Conservation (phyloP, 306 rosid genomes). For the Cucurbita pepo region DNA sequence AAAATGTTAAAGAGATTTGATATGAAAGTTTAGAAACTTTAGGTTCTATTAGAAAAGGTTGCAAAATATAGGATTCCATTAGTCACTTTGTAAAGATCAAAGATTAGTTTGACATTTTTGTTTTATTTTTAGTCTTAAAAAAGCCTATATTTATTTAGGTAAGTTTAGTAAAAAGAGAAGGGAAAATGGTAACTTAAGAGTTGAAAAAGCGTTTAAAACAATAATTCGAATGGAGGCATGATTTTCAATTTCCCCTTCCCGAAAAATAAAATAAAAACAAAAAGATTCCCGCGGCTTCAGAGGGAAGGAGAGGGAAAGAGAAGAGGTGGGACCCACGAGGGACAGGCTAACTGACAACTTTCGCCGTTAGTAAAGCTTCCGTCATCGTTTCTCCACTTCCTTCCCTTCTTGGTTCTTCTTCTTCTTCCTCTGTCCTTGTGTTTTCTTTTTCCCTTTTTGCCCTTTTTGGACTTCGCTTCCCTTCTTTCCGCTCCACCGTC, state of each 20-base stretch:
- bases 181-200: no score
- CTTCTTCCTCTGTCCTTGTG: neutral
- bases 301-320: neutral
- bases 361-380: conserved; percentile 10
- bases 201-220: no score
- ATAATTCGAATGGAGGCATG: neutral
- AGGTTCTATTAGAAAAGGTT: no score
- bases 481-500: neutral
- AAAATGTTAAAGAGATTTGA: no score
- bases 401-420: neutral
- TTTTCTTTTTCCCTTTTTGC: neutral
- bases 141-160: no score
- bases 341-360: conserved; percentile 8
- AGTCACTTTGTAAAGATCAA: no score
- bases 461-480: neutral
- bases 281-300: conserved; percentile 6
- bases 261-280: neutral
- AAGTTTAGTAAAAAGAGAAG: no score
- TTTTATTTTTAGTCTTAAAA: no score
- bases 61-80: no score
- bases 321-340: neutral
- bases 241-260: neutral
- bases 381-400: conserved; percentile 6
- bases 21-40: no score
- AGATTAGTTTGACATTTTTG: no score